Evolutionary conservation across 108 stramenopile genomes (phyloP), one percentile per base, ranked within the genome.

Genomic region (Cyclotella baltica): DNA sequence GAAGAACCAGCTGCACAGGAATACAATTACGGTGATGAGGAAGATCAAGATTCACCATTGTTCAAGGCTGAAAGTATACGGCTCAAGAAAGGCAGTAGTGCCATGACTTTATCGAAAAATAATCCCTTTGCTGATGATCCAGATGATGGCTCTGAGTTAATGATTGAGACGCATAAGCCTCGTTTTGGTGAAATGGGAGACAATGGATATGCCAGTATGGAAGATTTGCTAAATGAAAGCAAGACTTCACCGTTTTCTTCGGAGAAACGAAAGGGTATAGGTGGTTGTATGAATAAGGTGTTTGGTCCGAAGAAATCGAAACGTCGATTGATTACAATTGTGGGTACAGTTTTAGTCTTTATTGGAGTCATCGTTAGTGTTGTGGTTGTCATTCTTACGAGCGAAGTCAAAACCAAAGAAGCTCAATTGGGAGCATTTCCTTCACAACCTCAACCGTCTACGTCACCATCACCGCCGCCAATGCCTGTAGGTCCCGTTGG

Each of bases 261-360:
- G 1, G 31, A 34, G 30, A 61, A 31, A 31, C 59, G 59, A 11
- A 61, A 61, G 34, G 59, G 59, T 16, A 33, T 61, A 3, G 33
- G 59, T 16, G 59, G 31, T 11, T 61, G 30, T 34, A 33, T 61
- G 34, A 31, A 61, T 31, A 61, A 61, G 34, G 20, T 22, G 4
- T 61, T 61, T 61, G 59, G 59, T 16, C 31, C 13, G 15, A 61
- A 61, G 59, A 61, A 61, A n/a, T n/a, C 59, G 1, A 61, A 61
- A 34, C 30, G 59, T 15, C 59, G 59, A 22, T 34, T 20, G 31
- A 61, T 61, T 33, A 61, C 31, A 11, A 1, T 22, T 10, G 59
- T n/a, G 11, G 13, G 31, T n/a, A 16, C 34, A 11, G n/a, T 61
- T 34, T 61, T 61, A 61, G 31, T 61, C 11, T 2, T 33, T 16